phyloP scores from a whole-genome alignment of 2,329 filamentous ascomycete genomes.

The Colletotrichum sp. region DNA sequence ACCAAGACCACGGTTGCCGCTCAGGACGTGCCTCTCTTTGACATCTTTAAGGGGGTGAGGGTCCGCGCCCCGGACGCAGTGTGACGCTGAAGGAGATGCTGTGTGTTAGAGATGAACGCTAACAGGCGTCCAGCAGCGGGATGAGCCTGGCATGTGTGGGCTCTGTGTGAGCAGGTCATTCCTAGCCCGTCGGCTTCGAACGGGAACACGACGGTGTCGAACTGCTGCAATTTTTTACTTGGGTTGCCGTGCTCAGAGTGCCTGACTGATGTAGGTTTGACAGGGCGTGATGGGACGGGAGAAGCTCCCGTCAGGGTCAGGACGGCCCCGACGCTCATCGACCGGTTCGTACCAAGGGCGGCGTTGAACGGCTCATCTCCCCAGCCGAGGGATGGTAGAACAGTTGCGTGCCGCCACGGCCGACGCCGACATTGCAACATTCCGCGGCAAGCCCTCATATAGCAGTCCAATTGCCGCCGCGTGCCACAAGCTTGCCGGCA shows the following conservation, averaged over 20 bases:
- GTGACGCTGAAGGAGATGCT: slow-evolving; percentile 1
- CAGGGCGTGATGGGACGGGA: slow-evolving; percentile 17
- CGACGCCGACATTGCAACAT: slow-evolving; percentile 10
- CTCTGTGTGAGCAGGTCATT: not conserved
- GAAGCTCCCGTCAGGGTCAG: not conserved
- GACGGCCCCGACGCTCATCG: not conserved
- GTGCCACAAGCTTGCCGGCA: not conserved
- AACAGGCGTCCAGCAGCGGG: not conserved
- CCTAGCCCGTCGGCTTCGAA: not conserved
- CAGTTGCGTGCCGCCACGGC: slow-evolving; percentile 5
- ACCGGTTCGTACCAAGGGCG: not conserved
- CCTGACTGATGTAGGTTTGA: slow-evolving; percentile 11
- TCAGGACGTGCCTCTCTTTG: not conserved
- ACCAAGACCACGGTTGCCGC: not conserved
- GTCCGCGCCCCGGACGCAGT: not conserved
- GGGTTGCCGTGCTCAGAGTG: not conserved
- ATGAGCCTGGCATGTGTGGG: not conserved
- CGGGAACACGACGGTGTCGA: not conserved
- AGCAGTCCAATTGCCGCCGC: not conserved
- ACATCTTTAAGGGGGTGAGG: slow-evolving; percentile 7
- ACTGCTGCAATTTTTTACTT: not conserved
- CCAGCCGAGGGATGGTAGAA: slow-evolving; percentile 7
- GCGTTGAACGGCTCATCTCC: not conserved
- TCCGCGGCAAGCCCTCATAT: not conserved
- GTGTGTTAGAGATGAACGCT: slow-evolving; percentile 1